phyloP scores from a whole-genome alignment of 192 early-diverging fungal species.

The Podila horticola region DNA sequence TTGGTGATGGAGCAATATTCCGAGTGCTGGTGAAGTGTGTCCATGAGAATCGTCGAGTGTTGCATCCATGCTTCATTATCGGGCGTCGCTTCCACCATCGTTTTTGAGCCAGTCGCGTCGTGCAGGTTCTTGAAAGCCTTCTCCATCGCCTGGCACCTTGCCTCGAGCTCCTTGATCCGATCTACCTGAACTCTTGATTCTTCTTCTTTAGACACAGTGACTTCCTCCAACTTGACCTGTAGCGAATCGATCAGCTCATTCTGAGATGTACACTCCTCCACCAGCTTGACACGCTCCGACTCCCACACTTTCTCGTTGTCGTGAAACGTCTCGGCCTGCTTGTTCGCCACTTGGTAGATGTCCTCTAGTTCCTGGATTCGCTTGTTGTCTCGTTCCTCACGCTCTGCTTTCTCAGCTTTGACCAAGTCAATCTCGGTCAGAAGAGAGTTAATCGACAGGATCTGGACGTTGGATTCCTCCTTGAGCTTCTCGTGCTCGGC shows the following conservation, averaged over 20 bases:
- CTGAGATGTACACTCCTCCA: constrained; percentile 1
- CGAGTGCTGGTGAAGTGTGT: constrained; percentile 11
- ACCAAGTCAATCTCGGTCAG: constrained; percentile 13
- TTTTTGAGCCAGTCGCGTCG: constrained; percentile 6
- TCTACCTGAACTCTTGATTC: constrained; percentile 15
- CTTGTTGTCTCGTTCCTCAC: constrained; percentile 8
- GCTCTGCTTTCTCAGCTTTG: constrained; percentile 8
- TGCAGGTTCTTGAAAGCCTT: constrained; percentile 20
- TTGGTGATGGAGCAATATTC: constrained; percentile 28
- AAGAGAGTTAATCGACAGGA: constrained; percentile 14
- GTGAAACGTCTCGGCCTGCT: constrained; percentile 16
- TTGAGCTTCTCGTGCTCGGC: constrained; percentile 15
- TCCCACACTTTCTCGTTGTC: constrained; percentile 23
- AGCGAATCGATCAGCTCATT: constrained; percentile 8
- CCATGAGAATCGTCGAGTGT: constrained; percentile 12
- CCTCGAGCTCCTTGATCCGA: constrained; percentile 20
- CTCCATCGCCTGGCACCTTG: constrained; percentile 23
- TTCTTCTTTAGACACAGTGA: neutral
- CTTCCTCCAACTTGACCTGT: constrained; percentile 5
- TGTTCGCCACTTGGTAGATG: neutral
- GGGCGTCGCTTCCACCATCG: neutral
- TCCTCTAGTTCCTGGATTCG: constrained; percentile 30
- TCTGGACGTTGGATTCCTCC: constrained; percentile 2
- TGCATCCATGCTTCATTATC: constrained; percentile 19
- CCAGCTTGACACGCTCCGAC: constrained; percentile 7